Evolutionary conservation across 1,139 yeast species (phyloP).

Genomic region (Wickerhamomyces sp.): DNA sequence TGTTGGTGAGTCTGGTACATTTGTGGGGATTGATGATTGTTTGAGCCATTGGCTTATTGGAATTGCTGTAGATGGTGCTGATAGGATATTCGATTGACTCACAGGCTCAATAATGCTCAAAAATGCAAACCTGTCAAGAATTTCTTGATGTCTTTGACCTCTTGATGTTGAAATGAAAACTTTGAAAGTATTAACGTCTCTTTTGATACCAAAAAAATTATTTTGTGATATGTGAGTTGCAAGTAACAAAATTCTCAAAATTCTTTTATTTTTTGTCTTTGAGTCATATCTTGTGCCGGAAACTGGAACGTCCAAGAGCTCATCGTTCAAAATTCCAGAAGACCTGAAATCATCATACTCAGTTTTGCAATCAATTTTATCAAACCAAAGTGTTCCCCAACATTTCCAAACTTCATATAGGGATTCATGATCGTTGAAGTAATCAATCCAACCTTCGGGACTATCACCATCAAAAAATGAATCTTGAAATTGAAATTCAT

Average conservation of each 20-base stretch:
- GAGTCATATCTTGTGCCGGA: conserved; percentile 51
- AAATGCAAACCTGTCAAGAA: background rate
- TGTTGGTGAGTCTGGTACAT: conserved; percentile 7
- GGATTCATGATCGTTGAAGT: conserved; percentile 51
- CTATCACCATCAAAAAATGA: conserved; percentile 22
- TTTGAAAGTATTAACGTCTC: conserved; percentile 32
- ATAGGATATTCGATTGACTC: conserved; percentile 6
- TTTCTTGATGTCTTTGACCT: conserved; percentile 1
- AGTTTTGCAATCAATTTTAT: conserved; percentile 43
- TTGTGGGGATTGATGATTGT: conserved; percentile 7
- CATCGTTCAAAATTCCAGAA: conserved; percentile 54
- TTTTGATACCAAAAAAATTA: conserved; percentile 48
- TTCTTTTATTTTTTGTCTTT: conserved; percentile 39
- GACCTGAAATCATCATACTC: conserved; percentile 47
- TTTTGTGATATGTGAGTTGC: conserved; percentile 46
- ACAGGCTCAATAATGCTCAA: conserved; percentile 4
- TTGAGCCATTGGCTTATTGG: conserved; percentile 10
- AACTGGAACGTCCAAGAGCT: conserved; percentile 57
- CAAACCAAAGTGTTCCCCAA: conserved; percentile 84
- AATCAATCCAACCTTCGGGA: conserved; percentile 21
- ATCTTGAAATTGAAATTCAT: conserved; percentile 1
- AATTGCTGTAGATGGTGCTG: conserved; percentile 6
- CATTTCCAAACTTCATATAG: conserved; percentile 78
- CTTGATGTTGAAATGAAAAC: conserved; percentile 2
- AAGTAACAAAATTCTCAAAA: conserved; percentile 44